Evolutionary conservation across 148 eudicot species (phyloP).

Genomic region (Dysphania ambrosioides): DNA sequence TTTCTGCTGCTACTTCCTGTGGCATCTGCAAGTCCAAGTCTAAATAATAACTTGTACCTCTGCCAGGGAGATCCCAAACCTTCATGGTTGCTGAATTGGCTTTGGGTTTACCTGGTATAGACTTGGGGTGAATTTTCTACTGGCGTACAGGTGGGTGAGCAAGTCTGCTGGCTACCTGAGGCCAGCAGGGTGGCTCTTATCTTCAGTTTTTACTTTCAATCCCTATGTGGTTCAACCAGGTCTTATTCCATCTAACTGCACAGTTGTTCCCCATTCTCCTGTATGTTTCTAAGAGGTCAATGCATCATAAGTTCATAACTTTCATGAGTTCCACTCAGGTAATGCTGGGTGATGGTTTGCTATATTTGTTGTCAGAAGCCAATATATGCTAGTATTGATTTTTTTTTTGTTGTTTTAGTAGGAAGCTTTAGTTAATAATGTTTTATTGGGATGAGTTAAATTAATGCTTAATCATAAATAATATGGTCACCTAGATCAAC

Average conservation of each 20-base stretch:
- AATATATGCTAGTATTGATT: not conserved
- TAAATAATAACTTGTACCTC: conserved; percentile 12
- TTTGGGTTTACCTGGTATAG: conserved; percentile 23
- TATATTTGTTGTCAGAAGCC: not conserved
- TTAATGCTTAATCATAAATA: not conserved
- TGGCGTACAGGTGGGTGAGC: conserved; percentile 15
- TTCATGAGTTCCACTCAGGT: too few relatives aligned
- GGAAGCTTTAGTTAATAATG: not conserved
- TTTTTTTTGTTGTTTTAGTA: not conserved
- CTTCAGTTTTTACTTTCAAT: conserved; percentile 10
- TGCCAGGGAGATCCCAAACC: conserved; percentile 33
- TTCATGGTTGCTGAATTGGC: conserved; percentile 21
- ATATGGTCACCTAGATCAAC: not conserved
- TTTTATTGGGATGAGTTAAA: not conserved
- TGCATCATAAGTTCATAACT: conserved; percentile 11
- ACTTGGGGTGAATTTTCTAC: conserved; percentile 11
- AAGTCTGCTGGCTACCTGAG: conserved; percentile 23
- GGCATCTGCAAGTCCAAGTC: conserved; percentile 12
- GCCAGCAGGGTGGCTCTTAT: conserved; percentile 24
- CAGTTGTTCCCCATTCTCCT: conserved; percentile 14
- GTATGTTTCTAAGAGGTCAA: conserved; percentile 7
- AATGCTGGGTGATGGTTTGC: not conserved
- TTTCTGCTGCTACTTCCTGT: not conserved
- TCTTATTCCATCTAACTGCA: conserved; percentile 2
- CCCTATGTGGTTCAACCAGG: conserved; percentile 23